Conservation (phyloP, 2,329 filamentous ascomycete genomes). For the Paraphoma chrysanthemicola region DNA sequence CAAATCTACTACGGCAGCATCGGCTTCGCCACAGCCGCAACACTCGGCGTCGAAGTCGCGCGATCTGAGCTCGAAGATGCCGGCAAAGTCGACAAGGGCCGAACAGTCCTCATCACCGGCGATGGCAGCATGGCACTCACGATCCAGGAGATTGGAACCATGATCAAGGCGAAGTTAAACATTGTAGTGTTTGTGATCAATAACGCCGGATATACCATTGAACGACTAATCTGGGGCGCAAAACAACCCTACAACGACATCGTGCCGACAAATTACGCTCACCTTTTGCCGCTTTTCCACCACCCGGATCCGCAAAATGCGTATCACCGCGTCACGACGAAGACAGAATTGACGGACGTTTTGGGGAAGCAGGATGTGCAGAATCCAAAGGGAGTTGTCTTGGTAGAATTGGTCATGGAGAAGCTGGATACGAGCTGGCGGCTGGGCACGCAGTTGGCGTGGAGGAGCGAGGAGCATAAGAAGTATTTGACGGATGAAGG, state of each 20-base stretch:
- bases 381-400: conserved; percentile 42
- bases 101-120: conserved; percentile 66
- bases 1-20: conserved; percentile 56
- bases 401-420: conserved; percentile 53
- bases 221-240: conserved; percentile 56
- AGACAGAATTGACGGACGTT: conserved; percentile 47
- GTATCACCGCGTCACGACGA: conserved; percentile 49
- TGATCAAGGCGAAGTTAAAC: conserved; percentile 56
- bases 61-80: conserved; percentile 52
- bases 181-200: conserved; percentile 54
- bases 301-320: conserved; percentile 36
- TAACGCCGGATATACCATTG: conserved; percentile 57
- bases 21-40: conserved; percentile 52
- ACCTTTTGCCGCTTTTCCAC: conserved; percentile 51
- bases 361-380: conserved; percentile 37
- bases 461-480: conserved; percentile 41
- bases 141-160: conserved; percentile 69
- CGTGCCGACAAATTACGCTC: conserved; percentile 47
- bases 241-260: conserved; percentile 50
- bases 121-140: conserved; percentile 73
- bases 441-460: conserved; percentile 50
- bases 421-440: conserved; percentile 29
- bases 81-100: conserved; percentile 10
- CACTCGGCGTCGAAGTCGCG: conserved; percentile 56
- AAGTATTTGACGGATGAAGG: conserved; percentile 49